Conservation (phyloP, 805 yeast genomes). For the Metschnikowia matae region DNA sequence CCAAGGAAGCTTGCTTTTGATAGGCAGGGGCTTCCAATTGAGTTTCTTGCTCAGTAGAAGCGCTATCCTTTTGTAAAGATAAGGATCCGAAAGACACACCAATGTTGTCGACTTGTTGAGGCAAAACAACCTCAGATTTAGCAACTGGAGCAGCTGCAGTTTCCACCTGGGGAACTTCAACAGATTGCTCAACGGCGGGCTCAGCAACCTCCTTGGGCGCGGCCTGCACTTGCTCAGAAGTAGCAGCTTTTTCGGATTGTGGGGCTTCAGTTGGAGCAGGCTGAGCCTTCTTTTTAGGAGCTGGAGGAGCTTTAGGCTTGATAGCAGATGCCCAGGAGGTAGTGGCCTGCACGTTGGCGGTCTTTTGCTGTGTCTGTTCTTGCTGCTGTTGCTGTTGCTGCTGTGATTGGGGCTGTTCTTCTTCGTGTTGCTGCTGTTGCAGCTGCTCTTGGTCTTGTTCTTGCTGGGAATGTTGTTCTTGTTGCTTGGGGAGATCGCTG, state of each 20-base stretch:
- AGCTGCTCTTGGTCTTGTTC: conserved; percentile 53
- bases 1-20: conserved; percentile 3
- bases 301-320: conserved; percentile 43
- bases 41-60: conserved; percentile 17
- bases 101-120: conserved; percentile 45
- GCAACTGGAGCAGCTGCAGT: conserved; percentile 48
- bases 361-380: conserved; percentile 5
- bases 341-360: conserved; percentile 11
- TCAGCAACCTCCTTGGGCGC: neutral
- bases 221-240: conserved; percentile 17
- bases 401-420: conserved; percentile 47
- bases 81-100: conserved; percentile 65
- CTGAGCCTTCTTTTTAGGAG: conserved; percentile 21
- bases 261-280: conserved; percentile 26
- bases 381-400: conserved; percentile 35
- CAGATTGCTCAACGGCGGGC: conserved; percentile 13
- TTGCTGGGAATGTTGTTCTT: neutral
- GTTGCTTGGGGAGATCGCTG: conserved; percentile 5
- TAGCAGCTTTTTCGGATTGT: conserved; percentile 9
- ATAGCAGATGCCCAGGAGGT: conserved; percentile 70
- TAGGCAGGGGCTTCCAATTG: conserved; percentile 4
- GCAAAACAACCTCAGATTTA: conserved; percentile 47
- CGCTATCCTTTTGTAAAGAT: conserved; percentile 39
- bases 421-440: conserved; percentile 12
- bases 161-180: conserved; percentile 9